Conservation (phyloP, 306 rosid genomes). For the Vicia faba region DNA sequence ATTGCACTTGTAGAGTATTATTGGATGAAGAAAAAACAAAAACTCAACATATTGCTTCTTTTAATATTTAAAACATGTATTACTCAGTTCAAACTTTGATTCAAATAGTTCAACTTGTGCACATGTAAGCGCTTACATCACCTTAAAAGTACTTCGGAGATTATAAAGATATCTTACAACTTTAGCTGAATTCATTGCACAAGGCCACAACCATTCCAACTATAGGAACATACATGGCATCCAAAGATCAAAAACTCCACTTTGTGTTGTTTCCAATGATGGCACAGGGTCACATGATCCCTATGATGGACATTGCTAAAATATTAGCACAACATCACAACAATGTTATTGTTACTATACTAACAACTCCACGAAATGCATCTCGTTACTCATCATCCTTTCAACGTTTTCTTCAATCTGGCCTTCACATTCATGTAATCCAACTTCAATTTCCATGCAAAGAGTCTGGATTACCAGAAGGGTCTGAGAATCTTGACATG, state of each 20-base stretch:
- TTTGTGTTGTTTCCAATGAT: slow-evolving; percentile 66
- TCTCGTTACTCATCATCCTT: slow-evolving; percentile 52
- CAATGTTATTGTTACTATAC: slow-evolving; percentile 53
- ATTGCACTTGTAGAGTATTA: no score
- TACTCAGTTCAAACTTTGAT: no score
- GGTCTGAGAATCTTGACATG: slow-evolving; percentile 70
- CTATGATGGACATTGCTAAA: slow-evolving; percentile 78
- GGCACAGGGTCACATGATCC: slow-evolving; percentile 94
- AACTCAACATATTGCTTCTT: no score
- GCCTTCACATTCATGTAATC: slow-evolving; percentile 44
- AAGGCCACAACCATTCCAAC: background rate
- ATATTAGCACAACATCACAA: slow-evolving; percentile 46
- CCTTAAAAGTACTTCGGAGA: background rate
- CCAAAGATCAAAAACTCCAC: slow-evolving; percentile 47
- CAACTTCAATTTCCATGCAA: slow-evolving; percentile 57
- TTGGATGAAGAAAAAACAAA: no score
- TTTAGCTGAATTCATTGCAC: background rate
- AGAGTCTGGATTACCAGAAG: slow-evolving; percentile 61
- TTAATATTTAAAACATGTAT: no score
- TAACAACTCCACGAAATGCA: slow-evolving; percentile 74
- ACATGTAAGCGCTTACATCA: slow-evolving; percentile 13
- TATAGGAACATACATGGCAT: slow-evolving; percentile 45
- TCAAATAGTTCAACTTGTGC: background rate
- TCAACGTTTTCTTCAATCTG: slow-evolving; percentile 38
- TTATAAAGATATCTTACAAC: background rate